phyloP scores from a whole-genome alignment of 352 stramenopile species.

The Phytophthora aleatoria region DNA sequence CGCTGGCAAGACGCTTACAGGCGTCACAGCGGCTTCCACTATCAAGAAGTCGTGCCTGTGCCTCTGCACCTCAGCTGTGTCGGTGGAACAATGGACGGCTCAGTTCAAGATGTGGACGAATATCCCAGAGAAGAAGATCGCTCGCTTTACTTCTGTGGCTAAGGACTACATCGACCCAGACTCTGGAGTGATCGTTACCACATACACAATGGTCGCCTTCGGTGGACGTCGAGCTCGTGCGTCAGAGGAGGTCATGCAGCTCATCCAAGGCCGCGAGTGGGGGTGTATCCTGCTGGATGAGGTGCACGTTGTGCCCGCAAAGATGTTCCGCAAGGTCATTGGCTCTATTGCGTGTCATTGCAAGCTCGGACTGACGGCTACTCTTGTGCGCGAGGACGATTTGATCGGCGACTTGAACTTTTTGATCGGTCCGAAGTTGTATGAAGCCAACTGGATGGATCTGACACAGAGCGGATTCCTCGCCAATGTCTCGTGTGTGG shows the following conservation, averaged over 20 bases:
- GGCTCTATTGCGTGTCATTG: slow-evolving; percentile 96
- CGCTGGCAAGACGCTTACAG: slow-evolving; percentile 85
- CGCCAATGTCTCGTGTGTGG: slow-evolving; percentile 97
- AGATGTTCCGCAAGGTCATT: slow-evolving; percentile 98
- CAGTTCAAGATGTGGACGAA: slow-evolving; percentile 99
- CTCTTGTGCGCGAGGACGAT: slow-evolving; percentile 98
- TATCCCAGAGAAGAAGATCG: slow-evolving; percentile 86
- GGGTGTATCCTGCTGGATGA: slow-evolving; percentile 97
- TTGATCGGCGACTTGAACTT: slow-evolving; percentile 99
- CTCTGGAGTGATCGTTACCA: slow-evolving; percentile 95
- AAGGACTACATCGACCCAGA: slow-evolving; percentile 86
- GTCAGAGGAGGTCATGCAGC: slow-evolving; percentile 95
- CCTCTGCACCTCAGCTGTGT: slow-evolving; percentile 97
- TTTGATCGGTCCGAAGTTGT: slow-evolving; percentile 97
- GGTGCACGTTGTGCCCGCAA: slow-evolving; percentile 98
- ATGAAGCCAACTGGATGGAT: slow-evolving; percentile 99
- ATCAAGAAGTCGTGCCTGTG: slow-evolving; percentile 99
- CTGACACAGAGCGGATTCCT: slow-evolving; percentile 97
- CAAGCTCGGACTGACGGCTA: slow-evolving; percentile 98
- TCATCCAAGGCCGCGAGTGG: slow-evolving; percentile 97
- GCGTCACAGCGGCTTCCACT: slow-evolving; percentile 95
- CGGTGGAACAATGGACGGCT: slow-evolving; percentile 98
- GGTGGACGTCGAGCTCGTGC: slow-evolving; percentile 91
- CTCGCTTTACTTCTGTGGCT: slow-evolving; percentile 79
- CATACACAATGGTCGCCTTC: slow-evolving; percentile 98